phyloP scores from a whole-genome alignment of 78 protist genomes.

The Anaeramoeba flamelloides region DNA sequence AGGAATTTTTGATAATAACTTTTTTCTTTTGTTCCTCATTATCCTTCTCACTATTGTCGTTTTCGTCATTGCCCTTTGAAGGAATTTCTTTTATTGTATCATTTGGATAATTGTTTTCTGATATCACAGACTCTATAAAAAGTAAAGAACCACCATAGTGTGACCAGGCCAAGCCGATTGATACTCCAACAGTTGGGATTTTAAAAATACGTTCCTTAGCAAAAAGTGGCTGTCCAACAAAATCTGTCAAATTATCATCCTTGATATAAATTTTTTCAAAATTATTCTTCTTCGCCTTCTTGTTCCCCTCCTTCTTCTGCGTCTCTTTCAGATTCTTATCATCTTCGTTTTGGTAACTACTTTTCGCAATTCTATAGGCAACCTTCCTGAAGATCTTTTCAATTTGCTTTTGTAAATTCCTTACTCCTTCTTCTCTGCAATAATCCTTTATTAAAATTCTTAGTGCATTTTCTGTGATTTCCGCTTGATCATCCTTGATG shows the following conservation, averaged over 20 bases:
- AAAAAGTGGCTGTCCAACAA: neutral
- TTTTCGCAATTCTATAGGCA: constrained; percentile 49
- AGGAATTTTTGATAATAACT: too few species aligned
- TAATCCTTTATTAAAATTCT: constrained; percentile 51
- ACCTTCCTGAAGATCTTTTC: constrained; percentile 62
- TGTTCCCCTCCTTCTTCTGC: neutral
- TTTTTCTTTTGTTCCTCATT: neutral
- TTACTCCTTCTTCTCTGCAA: constrained; percentile 80
- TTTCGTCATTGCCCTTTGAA: too few species aligned
- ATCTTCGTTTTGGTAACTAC: too few species aligned
- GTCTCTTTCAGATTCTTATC: too few species aligned
- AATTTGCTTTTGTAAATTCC: constrained; percentile 56
- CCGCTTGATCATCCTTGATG: neutral
- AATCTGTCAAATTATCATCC: neutral
- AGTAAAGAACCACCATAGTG: neutral
- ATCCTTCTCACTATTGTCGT: neutral
- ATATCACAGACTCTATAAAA: neutral
- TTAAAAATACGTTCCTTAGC: neutral
- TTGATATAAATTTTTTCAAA: neutral
- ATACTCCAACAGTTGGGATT: neutral
- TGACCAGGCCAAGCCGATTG: neutral
- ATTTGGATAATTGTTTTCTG: too few species aligned
- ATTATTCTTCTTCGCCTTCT: neutral
- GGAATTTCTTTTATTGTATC: too few species aligned
- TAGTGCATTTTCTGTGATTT: neutral